Percentiles rank a stretch among this genome's conserved stretches.
These are phyloP conservation scores for Amorphotheca resinae DNA, from an alignment of 495 filamentous ascomycete species.

Conservation along the genomic window DNA sequence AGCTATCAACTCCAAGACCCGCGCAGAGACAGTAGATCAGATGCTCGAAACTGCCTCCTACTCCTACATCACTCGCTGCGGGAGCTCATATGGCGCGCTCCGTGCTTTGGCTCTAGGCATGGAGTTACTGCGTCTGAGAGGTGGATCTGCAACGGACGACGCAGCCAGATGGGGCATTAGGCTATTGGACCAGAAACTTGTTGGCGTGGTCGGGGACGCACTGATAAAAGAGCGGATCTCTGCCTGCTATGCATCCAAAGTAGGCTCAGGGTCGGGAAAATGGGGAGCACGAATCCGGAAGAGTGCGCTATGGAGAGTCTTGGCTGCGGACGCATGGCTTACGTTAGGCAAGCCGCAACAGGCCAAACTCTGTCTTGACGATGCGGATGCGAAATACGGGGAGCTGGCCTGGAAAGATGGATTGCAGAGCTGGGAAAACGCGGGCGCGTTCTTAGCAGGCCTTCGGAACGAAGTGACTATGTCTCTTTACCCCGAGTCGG, in stretches of 20 bases:
- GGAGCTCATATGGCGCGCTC: constrained; percentile 57
- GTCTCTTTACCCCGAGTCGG: constrained; percentile 27
- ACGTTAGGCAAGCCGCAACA: constrained; percentile 54
- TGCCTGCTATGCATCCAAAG: constrained; percentile 66
- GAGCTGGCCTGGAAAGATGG: constrained; percentile 43
- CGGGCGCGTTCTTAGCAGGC: constrained; percentile 50
- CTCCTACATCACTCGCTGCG: constrained; percentile 79
- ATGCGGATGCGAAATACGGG: constrained; percentile 57
- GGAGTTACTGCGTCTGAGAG: constrained; percentile 70
- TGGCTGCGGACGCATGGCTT: constrained; percentile 76
- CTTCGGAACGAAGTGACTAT: constrained; percentile 48
- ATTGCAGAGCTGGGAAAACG: constrained; percentile 39
- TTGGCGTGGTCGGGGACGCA: constrained; percentile 62
- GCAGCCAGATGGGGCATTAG: constrained; percentile 75
- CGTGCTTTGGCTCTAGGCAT: constrained; percentile 64
- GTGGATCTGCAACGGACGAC: constrained; percentile 69
- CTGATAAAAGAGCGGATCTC: constrained; percentile 75
- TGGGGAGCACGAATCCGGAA: constrained; percentile 67
- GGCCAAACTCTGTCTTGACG: constrained; percentile 57
- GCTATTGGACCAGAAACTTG: constrained; percentile 62
- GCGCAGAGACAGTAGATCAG: constrained; percentile 68
- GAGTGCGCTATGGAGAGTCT: constrained; percentile 78
- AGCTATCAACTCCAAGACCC: constrained; percentile 54
- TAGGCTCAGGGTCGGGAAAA: constrained; percentile 44
- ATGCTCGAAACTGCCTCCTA: constrained; percentile 82